phyloP scores from a whole-genome alignment of 2,329 filamentous ascomycete species.

The Aspergillus sp. region DNA sequence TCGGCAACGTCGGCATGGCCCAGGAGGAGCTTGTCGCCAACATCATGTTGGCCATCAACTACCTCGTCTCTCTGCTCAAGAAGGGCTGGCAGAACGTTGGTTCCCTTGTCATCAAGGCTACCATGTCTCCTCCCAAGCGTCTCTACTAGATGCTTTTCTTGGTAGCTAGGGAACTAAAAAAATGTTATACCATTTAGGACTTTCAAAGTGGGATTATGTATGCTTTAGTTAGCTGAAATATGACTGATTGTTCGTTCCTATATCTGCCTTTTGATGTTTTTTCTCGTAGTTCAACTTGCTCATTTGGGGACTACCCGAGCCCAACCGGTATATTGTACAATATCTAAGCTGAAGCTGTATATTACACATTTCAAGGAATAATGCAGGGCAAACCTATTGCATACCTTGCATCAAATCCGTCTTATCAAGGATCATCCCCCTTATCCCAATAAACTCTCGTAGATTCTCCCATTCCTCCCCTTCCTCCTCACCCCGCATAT shows the following conservation, averaged over 20 bases:
- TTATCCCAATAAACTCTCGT: slow-evolving; percentile 78
- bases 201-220: slow-evolving; percentile 33
- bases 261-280: not conserved
- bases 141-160: slow-evolving; percentile 73
- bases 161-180: slow-evolving; percentile 3
- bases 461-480: slow-evolving; percentile 87
- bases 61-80: slow-evolving; percentile 98
- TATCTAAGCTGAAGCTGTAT: too few species aligned
- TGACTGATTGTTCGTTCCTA: slow-evolving; percentile 39
- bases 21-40: slow-evolving; percentile 95
- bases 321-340: not conserved
- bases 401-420: slow-evolving; percentile 93
- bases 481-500: slow-evolving; percentile 84
- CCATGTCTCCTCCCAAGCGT: slow-evolving; percentile 98
- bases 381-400: slow-evolving; percentile 55
- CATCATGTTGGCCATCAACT: slow-evolving; percentile 99
- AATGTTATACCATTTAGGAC: slow-evolving; percentile 24
- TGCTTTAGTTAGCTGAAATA: slow-evolving; percentile 39
- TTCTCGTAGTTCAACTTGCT: slow-evolving; percentile 11
- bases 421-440: slow-evolving; percentile 88
- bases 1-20: slow-evolving; percentile 97
- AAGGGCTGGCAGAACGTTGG: slow-evolving; percentile 99
- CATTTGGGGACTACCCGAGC: too few species aligned
- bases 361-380: not conserved
- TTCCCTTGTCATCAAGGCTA: slow-evolving; percentile 99